Percentiles rank a stretch among this genome's conserved stretches.
phyloP scores from a whole-genome alignment of 331 rosid genomes.

The Malus hybrid region DNA sequence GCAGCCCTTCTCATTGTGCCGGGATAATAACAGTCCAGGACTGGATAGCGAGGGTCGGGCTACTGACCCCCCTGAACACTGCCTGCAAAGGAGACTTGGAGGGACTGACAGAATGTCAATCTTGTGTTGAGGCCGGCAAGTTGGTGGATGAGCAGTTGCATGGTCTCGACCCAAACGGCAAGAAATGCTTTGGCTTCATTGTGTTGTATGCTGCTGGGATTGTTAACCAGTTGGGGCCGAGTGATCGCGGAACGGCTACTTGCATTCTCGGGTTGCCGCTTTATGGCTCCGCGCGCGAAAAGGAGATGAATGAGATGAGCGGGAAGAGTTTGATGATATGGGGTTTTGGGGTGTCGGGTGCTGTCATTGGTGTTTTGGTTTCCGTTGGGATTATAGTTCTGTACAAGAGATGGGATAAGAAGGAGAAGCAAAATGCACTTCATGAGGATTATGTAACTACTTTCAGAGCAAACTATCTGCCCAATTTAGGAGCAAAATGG shows the following conservation, averaged over 20 bases:
- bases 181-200: slow-evolving; percentile 45
- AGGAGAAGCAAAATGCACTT: slow-evolving; percentile 19
- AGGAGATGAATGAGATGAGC: slow-evolving; percentile 10
- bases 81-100: slow-evolving; percentile 44
- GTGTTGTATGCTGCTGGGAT: slow-evolving; percentile 55
- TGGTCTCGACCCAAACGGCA: slow-evolving; percentile 22
- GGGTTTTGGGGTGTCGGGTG: slow-evolving; percentile 50
- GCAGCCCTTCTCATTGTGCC: slow-evolving; percentile 39
- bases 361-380: slow-evolving; percentile 33
- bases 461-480: slow-evolving; percentile 42
- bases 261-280: slow-evolving; percentile 54
- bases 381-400: slow-evolving; percentile 18
- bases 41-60: slow-evolving; percentile 39
- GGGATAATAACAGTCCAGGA: slow-evolving; percentile 43
- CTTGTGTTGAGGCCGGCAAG: slow-evolving; percentile 60
- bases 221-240: slow-evolving; percentile 54
- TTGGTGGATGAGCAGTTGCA: slow-evolving; percentile 29
- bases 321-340: slow-evolving; percentile 19
- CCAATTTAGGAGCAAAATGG: slow-evolving; percentile 63
- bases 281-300: slow-evolving; percentile 20
- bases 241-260: slow-evolving; percentile 32
- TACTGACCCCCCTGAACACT: slow-evolving; percentile 16
- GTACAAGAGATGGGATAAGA: slow-evolving; percentile 40
- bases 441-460: slow-evolving; percentile 45
- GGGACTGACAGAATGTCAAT: slow-evolving; percentile 27